Percentiles rank a stretch among this genome's conserved stretches.
Evolutionary conservation across 306 rosid genomes (phyloP).

Genomic region (Crotalaria pallida): DNA sequence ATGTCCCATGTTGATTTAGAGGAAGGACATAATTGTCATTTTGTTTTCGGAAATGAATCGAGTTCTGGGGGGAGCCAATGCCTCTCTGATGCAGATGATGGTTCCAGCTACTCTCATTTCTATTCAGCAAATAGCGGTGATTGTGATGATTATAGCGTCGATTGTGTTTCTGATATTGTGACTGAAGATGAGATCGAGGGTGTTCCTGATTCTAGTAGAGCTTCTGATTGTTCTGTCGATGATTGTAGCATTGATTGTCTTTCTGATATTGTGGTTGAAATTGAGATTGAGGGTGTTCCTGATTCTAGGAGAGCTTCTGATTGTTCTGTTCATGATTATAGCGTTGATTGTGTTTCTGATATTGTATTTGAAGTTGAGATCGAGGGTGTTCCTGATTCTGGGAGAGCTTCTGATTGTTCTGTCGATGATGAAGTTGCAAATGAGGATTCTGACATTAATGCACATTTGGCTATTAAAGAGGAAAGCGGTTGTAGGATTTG

Average conservation of each 20-base stretch:
- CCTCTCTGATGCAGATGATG: slow-evolving; percentile 77
- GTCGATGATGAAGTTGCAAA: slow-evolving; percentile 44
- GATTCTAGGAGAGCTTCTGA: slow-evolving; percentile 53
- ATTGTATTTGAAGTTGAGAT: too few relatives aligned
- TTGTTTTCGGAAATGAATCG: slow-evolving; percentile 45
- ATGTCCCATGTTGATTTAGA: slow-evolving; percentile 63
- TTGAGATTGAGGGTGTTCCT: slow-evolving; percentile 26
- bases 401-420: slow-evolving; percentile 56
- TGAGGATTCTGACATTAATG: slow-evolving; percentile 55
- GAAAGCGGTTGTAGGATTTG: slow-evolving; percentile 86
- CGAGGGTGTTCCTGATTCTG: slow-evolving; percentile 27
- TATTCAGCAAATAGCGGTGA: slow-evolving; percentile 70
- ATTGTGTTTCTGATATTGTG: slow-evolving; percentile 46
- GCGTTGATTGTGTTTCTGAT: too few relatives aligned
- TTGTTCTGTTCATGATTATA: slow-evolving; percentile 48
- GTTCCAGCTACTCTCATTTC: slow-evolving; percentile 80
- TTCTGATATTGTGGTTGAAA: slow-evolving; percentile 35
- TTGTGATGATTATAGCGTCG: slow-evolving; percentile 59
- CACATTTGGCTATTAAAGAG: slow-evolving; percentile 60
- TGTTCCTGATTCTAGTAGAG: slow-evolving; percentile 38
- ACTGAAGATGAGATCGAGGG: slow-evolving; percentile 28
- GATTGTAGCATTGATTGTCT: too few relatives aligned
- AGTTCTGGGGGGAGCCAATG: slow-evolving; percentile 29
- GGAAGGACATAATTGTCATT: slow-evolving; percentile 47
- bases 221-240: slow-evolving; percentile 55